A percentile compares a stretch with the other conserved stretches of the same genome.
phyloP scores from a whole-genome alignment of 164 flowering plant species.

The Umbilicus rupestris region DNA sequence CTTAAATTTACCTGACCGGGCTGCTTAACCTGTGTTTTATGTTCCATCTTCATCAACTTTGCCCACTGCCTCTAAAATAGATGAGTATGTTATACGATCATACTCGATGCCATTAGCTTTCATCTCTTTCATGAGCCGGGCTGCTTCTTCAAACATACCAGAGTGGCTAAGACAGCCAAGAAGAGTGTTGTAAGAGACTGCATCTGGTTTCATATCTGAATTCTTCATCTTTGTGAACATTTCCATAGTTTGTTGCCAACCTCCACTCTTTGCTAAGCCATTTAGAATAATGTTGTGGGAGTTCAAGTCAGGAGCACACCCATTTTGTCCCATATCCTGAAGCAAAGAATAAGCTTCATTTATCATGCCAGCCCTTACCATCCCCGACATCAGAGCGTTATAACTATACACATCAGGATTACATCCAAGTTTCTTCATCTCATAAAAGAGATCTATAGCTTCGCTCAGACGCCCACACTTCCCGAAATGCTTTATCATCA shows the following conservation, averaged over 20 bases:
- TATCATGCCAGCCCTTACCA: conserved; percentile 82
- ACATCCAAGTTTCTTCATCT: conserved; percentile 73
- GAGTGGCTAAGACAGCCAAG: conserved; percentile 84
- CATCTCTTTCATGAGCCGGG: conserved; percentile 88
- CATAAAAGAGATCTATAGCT: conserved; percentile 78
- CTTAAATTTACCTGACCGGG: conserved; percentile 9
- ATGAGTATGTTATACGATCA: conserved; percentile 79
- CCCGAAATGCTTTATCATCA: conserved; percentile 92
- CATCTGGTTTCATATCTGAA: conserved; percentile 67
- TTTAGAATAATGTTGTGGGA: conserved; percentile 82
- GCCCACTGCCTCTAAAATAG: conserved; percentile 89
- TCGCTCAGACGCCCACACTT: conserved; percentile 68
- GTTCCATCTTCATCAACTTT: conserved; percentile 46
- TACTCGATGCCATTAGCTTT: conserved; percentile 55
- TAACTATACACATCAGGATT: conserved; percentile 78
- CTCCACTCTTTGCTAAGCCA: conserved; percentile 73
- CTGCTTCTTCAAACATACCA: conserved; percentile 95
- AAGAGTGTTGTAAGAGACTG: conserved; percentile 79
- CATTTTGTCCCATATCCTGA: conserved; percentile 69
- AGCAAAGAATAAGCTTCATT: conserved; percentile 77
- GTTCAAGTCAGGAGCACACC: conserved; percentile 68
- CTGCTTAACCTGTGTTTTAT: conserved; percentile 10
- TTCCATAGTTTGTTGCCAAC: conserved; percentile 65
- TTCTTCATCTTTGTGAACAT: conserved; percentile 68
- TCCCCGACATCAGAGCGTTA: conserved; percentile 91